phyloP scores from a whole-genome alignment of 768 basidiomycete species.

The Lanmaoa rubissima region DNA sequence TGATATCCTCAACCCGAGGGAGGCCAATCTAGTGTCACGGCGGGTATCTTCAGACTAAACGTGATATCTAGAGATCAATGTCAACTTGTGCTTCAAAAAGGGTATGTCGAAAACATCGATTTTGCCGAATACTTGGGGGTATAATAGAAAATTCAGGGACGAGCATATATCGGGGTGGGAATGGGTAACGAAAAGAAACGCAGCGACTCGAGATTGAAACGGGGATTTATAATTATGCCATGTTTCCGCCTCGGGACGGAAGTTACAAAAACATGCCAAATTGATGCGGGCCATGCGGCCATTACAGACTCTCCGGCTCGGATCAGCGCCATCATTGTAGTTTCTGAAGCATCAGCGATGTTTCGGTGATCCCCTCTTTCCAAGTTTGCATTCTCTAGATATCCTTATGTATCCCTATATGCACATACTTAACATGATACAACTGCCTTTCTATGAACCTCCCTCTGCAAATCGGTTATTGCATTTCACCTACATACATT shows the following conservation, averaged over 20 bases:
- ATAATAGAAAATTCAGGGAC: background rate
- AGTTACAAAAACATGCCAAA: background rate
- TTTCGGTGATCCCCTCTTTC: background rate
- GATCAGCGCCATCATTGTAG: conserved; percentile 7
- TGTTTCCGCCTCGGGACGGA: background rate
- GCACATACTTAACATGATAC: background rate
- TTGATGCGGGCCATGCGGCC: no score
- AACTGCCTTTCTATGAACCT: background rate
- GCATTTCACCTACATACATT: conserved; percentile 5
- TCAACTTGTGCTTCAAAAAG: background rate
- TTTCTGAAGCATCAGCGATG: background rate
- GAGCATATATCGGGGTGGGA: background rate
- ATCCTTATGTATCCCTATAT: no score
- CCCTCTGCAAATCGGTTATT: background rate
- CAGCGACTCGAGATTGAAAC: no score
- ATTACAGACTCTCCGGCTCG: background rate
- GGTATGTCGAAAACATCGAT: background rate
- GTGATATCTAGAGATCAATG: no score
- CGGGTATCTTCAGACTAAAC: no score
- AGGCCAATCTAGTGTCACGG: no score
- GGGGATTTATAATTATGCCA: background rate
- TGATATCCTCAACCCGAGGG: no score
- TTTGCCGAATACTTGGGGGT: background rate
- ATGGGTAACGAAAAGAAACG: background rate
- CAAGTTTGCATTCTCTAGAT: background rate